These are phyloP conservation scores for Cystobasidium slooffiae DNA, from an alignment of 1,284 basidiomycete genomes.

Conservation along the genomic window DNA sequence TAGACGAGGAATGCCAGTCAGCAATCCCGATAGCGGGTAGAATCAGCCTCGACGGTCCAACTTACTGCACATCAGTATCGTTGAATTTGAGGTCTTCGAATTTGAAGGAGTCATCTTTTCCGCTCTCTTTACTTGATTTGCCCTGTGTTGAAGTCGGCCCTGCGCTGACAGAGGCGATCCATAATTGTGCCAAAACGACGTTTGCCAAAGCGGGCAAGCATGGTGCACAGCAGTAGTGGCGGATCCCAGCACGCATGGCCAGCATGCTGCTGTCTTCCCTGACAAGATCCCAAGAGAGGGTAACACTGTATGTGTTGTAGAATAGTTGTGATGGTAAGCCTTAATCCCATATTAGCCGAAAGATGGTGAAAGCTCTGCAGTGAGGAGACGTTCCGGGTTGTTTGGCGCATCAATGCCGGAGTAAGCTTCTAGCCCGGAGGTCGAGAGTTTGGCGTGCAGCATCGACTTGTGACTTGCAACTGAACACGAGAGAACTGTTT, in stretches of 20 bases:
- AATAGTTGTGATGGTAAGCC: too few species aligned
- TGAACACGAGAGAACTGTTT: too few species aligned
- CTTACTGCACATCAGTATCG: conserved; percentile 27
- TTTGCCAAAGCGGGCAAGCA: background rate
- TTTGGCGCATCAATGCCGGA: too few species aligned
- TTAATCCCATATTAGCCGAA: too few species aligned
- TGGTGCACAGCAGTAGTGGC: too few species aligned
- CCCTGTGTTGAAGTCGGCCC: background rate
- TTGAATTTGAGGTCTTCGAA: background rate
- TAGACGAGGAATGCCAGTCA: background rate
- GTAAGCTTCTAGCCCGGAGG: too few species aligned
- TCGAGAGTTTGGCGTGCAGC: too few species aligned
- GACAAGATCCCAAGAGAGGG: background rate
- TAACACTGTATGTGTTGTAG: too few species aligned
- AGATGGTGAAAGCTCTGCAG: too few species aligned
- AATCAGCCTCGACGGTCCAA: background rate
- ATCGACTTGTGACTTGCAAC: too few species aligned
- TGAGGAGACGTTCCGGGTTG: too few species aligned
- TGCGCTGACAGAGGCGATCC: background rate
- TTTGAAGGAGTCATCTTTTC: background rate
- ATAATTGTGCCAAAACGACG: background rate
- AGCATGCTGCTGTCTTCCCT: background rate
- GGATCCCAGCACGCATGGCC: background rate
- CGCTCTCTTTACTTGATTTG: background rate
- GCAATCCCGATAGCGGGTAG: background rate